These are phyloP conservation scores for Claviceps purpurea DNA, from an alignment of 2,329 filamentous ascomycete species.

Conservation along the genomic window DNA sequence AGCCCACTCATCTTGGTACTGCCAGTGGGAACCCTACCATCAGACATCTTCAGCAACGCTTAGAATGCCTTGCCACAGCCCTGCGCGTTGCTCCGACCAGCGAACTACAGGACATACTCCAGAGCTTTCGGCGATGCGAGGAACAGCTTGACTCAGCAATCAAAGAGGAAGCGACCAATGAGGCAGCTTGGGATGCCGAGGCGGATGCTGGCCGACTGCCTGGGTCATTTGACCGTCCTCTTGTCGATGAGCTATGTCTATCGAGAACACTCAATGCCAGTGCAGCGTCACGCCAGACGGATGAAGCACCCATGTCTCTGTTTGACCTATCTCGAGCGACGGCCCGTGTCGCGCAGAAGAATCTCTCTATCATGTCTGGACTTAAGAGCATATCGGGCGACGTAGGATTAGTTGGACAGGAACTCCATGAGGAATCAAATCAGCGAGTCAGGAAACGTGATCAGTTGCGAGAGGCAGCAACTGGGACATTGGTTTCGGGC, in stretches of 20 bases:
- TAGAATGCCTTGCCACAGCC: conserved; percentile 65
- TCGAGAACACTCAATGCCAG: conserved; percentile 22
- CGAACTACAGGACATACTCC: conserved; percentile 61
- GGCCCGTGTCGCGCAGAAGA: conserved; percentile 43
- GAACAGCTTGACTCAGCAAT: conserved; percentile 59
- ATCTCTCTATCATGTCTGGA: conserved; percentile 41
- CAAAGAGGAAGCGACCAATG: conserved; percentile 51
- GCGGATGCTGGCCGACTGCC: conserved; percentile 46
- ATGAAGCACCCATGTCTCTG: conserved; percentile 50
- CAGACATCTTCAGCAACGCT: conserved; percentile 64
- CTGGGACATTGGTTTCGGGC: conserved; percentile 52
- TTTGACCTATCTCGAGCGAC: conserved; percentile 52
- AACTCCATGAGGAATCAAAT: conserved; percentile 15
- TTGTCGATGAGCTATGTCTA: conserved; percentile 12
- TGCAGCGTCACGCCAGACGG: conserved; percentile 22
- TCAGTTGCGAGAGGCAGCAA: conserved; percentile 51
- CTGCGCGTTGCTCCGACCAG: conserved; percentile 58
- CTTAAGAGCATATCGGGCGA: conserved; percentile 24
- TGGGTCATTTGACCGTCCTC: conserved; percentile 33
- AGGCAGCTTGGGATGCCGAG: conserved; percentile 56
- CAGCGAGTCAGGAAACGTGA: conserved; percentile 55
- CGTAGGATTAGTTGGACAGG: conserved; percentile 2
- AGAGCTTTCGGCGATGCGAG: conserved; percentile 63
- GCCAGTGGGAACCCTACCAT: conserved; percentile 48
- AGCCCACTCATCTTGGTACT: conserved; percentile 46